Evolutionary conservation across 2,329 filamentous ascomycete species (phyloP), one percentile per base, ranked within the genome.

Genomic region (Basipetospora chlamydospora): DNA sequence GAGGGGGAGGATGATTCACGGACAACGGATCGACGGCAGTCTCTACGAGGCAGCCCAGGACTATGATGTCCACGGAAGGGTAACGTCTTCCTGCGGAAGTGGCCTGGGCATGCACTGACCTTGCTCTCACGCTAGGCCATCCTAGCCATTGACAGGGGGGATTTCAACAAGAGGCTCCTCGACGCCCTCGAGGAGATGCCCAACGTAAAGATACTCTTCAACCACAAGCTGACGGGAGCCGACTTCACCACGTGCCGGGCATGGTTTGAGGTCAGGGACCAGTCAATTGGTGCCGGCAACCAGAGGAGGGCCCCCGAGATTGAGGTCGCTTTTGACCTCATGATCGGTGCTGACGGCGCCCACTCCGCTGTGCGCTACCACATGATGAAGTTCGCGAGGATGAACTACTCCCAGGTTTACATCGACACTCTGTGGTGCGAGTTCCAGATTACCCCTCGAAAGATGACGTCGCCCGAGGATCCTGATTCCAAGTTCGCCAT

Each of bases 341-440:
- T 98, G 61, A 82, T 98, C 40, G 90, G 90, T 8, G 87, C 88
- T 23, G 90, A 98, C 50, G 90, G 90, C 6, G 90, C 90, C 1
- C 88, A 98, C 58, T 96, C 88, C 0, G 78, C 86, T 29, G 79
- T 87, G 4, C 71, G 90, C 35, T 92, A 85, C 53, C 86, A 96
- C 52, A 64, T 98, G 59, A 98, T 98, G 88, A 96, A 96, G 59
- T 95, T 74, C 49, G 73, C 80, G 1, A 76, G 81, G 9, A 84
- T 96, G 73, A 76, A 90, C 58, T 98, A 94, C 52, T 70, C 81
- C 47, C 90, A 98, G 53, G 76, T 85, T 48, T 98, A 98, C 55
- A 90, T 98, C 51, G 88, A 96, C 56, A 90, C 87, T 0, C 61
- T 96, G 5, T 98, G 90, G 90, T 96, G 88, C 55, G 90, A 98